Conservation (phyloP, 176 grass and related monocot species). For the Cenchrus americanus region DNA sequence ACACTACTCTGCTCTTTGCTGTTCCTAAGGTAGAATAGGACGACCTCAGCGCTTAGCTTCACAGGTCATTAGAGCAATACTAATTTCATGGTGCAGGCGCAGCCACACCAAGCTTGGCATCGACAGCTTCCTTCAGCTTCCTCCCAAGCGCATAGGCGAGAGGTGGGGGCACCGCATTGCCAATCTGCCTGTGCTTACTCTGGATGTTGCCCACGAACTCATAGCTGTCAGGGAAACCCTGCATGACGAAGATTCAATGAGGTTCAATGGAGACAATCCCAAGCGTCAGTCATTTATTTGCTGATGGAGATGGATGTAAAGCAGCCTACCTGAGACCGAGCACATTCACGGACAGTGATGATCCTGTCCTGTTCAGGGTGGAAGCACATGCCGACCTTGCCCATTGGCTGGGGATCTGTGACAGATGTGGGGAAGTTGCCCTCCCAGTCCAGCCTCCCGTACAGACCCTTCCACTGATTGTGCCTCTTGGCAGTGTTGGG, state of each 20-base stretch:
- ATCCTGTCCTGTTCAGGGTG: constrained; percentile 95
- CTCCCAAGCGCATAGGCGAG: constrained; percentile 85
- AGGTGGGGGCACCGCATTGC: constrained; percentile 94
- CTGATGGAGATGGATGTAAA: not conserved
- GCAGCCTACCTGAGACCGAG: constrained; percentile 72
- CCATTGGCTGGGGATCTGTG: constrained; percentile 96
- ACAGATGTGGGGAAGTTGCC: constrained; percentile 98
- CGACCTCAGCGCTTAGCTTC: constrained; percentile 4
- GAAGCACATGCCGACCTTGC: constrained; percentile 97
- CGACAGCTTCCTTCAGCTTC: constrained; percentile 81
- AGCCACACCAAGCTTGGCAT: constrained; percentile 21
- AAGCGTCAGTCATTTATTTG: not conserved
- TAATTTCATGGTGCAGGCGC: not conserved
- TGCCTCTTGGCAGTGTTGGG: constrained; percentile 98
- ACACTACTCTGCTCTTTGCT: not conserved
- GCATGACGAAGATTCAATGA: constrained; percentile 30
- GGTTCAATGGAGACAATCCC: not conserved
- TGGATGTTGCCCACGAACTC: constrained; percentile 82
- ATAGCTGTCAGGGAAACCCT: constrained; percentile 96
- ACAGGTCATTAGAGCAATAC: not conserved
- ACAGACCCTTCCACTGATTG: constrained; percentile 99
- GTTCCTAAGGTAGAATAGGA: not conserved
- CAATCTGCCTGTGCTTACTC: constrained; percentile 94
- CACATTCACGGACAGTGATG: constrained; percentile 85
- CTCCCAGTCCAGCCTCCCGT: constrained; percentile 93